Evolutionary conservation across 441 rosid genomes (phyloP), one percentile per base, ranked within the genome.

Genomic region (Aquilaria agallochum): DNA sequence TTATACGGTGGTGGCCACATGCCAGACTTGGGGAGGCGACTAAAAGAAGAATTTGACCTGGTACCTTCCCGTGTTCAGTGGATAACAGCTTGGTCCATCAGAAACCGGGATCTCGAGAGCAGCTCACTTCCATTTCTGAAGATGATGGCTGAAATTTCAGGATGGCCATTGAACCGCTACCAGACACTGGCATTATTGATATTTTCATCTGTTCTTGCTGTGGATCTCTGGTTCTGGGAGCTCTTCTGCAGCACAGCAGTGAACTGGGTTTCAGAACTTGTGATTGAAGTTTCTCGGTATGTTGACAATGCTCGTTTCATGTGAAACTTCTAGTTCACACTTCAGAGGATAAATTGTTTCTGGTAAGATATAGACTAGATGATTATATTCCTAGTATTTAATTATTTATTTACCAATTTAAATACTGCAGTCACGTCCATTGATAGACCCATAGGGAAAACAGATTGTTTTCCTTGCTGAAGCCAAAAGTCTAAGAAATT

Each of bases 1-100:
- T 79, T 95, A 2, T 95, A 91, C 3, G 99, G 99, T 0, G 96
- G 94, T 11, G 97, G 97, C 56, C 99, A 94, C 89, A 91, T 94
- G 97, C 96, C 96, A 0, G 99, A 94, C 77, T 48, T 94, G 56
- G 95, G 94, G 50, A 83, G 97, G 79, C 81, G 90, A 27, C 66
- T 94, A 46, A 58, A 80, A 62, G 92, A 89, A 58, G 97, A 94
- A 58, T 84, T 87, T 2, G 85, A 85, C 55, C 81, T 94, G 44
- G 55, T 81, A 60, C 96, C 96, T 9, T 78, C 80, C 0, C 72
- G 33, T 51, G 96, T 89, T 50, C 90, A 75, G 67, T 95, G 97
- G 99, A 57, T 89, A 66, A 91, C 89, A 14, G 97, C 99, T 31
- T 95, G 99, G 99, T 86, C 95, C 14, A 95, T 95, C 10, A 81